Evolutionary conservation across 2,329 filamentous ascomycete genomes (phyloP), one percentile per base, ranked within the genome.

Genomic region (Erysiphe pulchra): DNA sequence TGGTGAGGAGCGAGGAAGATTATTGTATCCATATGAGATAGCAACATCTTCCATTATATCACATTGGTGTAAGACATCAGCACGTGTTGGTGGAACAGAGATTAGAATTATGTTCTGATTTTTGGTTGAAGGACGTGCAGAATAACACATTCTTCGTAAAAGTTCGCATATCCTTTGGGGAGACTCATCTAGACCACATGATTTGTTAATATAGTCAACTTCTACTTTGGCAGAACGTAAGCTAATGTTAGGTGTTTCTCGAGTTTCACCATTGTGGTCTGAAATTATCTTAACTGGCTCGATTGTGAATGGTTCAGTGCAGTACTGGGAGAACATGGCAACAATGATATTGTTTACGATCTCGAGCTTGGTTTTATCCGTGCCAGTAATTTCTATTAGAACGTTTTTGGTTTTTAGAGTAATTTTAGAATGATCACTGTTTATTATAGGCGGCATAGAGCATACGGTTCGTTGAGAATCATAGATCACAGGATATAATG

Each of bases 41-140:
- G 85, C 90, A 17, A 92, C 77, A 59, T 98, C 92, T 65, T 98
- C 90, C 87, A 98, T 98, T 53, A 98, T 82, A 60, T 98, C 90
- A 55, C 85, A 92, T 59, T 94, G 81, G 62, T 98, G 90, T 31
- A 98, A 75, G 38, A 98, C 79, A 61, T 98, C 90, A 42, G 90
- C 87, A 50, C 90, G 75, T 42, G 86, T 95, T 31, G 86, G 75
- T 9, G 90, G 90, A 20, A 95, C 73, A 33, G 77, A 71, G 28
- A 95, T 77, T 56, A 92, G 79, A 49, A 92, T 68, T 44, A 90
- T 65, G 57, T 82, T 77, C 46, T 71, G 62, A 49, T 79, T 70
- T 50, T 72, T 70, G 46, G 68, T 63, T 0, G 84, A 90, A 2
- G 84, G 86, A 48, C 70, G 73, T 30, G 84, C 84, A n/a, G 67